These are phyloP conservation scores for Clavariopsis aquatica DNA, from an alignment of 495 filamentous ascomycete species.

Conservation along the genomic window DNA sequence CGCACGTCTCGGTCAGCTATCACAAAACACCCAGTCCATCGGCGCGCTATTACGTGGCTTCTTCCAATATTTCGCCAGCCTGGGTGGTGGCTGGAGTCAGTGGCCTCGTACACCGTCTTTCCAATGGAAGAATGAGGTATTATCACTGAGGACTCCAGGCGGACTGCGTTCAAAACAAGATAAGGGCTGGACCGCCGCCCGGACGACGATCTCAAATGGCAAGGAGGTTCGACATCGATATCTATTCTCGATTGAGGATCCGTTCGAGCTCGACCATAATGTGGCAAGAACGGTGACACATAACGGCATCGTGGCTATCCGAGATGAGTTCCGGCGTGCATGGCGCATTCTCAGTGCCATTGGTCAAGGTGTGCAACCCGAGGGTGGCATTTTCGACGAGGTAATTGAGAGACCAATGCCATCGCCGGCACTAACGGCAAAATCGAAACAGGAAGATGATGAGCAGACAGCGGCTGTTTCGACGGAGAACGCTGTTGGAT, in stretches of 20 bases:
- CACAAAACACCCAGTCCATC: slow-evolving; percentile 60
- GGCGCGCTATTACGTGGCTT: slow-evolving; percentile 71
- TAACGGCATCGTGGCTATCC: slow-evolving; percentile 70
- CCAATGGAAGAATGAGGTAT: slow-evolving; percentile 67
- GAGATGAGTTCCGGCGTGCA: slow-evolving; percentile 77
- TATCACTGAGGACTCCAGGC: slow-evolving; percentile 69
- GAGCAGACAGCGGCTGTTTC: neutral
- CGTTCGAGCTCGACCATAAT: slow-evolving; percentile 81
- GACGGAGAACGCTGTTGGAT: neutral
- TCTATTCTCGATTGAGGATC: slow-evolving; percentile 84
- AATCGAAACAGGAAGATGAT: neutral
- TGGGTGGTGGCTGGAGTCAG: slow-evolving; percentile 42
- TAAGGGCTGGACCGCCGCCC: slow-evolving; percentile 77
- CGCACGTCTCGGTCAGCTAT: slow-evolving; percentile 55
- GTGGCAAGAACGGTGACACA: slow-evolving; percentile 79
- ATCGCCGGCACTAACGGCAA: neutral
- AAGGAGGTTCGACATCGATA: slow-evolving; percentile 75
- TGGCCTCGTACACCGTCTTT: slow-evolving; percentile 51
- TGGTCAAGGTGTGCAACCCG: slow-evolving; percentile 31
- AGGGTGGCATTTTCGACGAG: slow-evolving; percentile 42
- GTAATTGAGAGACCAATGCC: slow-evolving; percentile 34
- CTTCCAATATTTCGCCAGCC: slow-evolving; percentile 76
- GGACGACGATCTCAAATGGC: slow-evolving; percentile 50
- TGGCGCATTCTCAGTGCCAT: slow-evolving; percentile 59
- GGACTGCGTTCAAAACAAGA: slow-evolving; percentile 67